Conservation (phyloP, 305 asterid genomes). For the Fraxinus platypoda region DNA sequence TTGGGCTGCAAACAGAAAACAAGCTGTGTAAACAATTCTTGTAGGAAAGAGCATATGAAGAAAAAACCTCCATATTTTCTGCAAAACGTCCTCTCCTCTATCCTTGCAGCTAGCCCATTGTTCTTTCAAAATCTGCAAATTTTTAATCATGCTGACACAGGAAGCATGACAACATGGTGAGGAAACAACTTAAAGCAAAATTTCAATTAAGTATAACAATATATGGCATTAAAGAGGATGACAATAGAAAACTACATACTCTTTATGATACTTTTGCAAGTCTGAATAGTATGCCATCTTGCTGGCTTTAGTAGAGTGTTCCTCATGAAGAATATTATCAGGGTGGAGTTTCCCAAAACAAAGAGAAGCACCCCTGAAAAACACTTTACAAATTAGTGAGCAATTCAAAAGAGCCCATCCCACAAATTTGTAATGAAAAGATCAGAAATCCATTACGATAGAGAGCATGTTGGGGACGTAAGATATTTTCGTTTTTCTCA, state of each 20-base stretch:
- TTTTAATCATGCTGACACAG: conserved; percentile 47
- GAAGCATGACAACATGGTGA: conserved; percentile 17
- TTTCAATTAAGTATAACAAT: background rate
- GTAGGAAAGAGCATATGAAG: background rate
- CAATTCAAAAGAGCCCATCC: conserved; percentile 20
- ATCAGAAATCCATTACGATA: conserved; percentile 8
- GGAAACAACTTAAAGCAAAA: conserved; percentile 24
- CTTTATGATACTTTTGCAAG: conserved; percentile 63
- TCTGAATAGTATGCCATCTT: conserved; percentile 61
- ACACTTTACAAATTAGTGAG: conserved; percentile 18
- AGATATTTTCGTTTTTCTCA: background rate
- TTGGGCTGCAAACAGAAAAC: background rate
- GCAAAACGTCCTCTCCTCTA: conserved; percentile 45
- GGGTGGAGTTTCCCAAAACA: conserved; percentile 85
- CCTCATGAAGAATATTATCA: conserved; percentile 56
- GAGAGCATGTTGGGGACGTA: background rate
- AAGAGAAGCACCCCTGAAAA: conserved; percentile 74
- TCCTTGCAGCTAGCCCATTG: conserved; percentile 44
- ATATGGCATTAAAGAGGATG: conserved; percentile 8
- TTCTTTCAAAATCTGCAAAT: conserved; percentile 45
- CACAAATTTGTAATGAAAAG: conserved; percentile 13
- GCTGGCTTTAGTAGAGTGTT: conserved; percentile 52
- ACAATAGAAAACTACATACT: conserved; percentile 43
- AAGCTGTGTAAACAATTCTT: conserved; percentile 8
- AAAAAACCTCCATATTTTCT: conserved; percentile 45